Percentiles rank a stretch among this genome's conserved stretches.
Conservation (phyloP, 805 yeast genomes). For the Ogataea neopini region DNA sequence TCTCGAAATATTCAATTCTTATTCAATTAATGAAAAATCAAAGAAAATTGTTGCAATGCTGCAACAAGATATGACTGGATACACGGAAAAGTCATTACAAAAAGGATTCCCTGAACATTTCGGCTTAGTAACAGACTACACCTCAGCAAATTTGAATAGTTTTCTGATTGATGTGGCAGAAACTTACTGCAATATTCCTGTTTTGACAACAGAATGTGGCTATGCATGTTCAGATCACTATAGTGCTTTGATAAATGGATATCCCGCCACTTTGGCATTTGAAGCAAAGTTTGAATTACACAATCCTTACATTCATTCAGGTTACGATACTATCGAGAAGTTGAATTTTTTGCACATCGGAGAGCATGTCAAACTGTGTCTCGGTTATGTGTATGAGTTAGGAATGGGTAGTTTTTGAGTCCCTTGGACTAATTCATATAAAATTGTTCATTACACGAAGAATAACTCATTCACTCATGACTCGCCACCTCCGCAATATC, state of each 20-base stretch:
- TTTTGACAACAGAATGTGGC: conserved; percentile 78
- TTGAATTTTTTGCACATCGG: conserved; percentile 76
- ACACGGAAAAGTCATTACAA: conserved; percentile 51
- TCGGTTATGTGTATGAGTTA: conserved; percentile 76
- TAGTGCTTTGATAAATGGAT: conserved; percentile 80
- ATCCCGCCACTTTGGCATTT: conserved; percentile 78
- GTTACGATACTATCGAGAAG: conserved; percentile 78
- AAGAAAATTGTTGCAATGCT: conserved; percentile 76
- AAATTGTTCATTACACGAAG: neutral
- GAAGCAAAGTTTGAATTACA: conserved; percentile 70
- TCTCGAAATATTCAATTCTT: conserved; percentile 66
- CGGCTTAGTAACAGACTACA: conserved; percentile 80
- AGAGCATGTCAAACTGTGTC: conserved; percentile 76
- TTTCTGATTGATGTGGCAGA: conserved; percentile 64
- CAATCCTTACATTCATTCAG: conserved; percentile 73
- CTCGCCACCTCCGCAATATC: conserved; percentile 30
- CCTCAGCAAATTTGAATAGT: conserved; percentile 53
- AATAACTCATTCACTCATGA: no score
- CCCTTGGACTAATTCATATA: neutral
- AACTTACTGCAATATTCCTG: conserved; percentile 65
- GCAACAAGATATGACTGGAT: conserved; percentile 96
- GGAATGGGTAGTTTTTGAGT: conserved; percentile 6
- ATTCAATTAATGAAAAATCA: conserved; percentile 39
- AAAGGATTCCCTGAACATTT: conserved; percentile 60
- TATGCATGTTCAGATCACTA: conserved; percentile 95